Evolutionary conservation across 306 rosid species (phyloP), one percentile per base, ranked within the genome.

Genomic region (Corylus avellana): DNA sequence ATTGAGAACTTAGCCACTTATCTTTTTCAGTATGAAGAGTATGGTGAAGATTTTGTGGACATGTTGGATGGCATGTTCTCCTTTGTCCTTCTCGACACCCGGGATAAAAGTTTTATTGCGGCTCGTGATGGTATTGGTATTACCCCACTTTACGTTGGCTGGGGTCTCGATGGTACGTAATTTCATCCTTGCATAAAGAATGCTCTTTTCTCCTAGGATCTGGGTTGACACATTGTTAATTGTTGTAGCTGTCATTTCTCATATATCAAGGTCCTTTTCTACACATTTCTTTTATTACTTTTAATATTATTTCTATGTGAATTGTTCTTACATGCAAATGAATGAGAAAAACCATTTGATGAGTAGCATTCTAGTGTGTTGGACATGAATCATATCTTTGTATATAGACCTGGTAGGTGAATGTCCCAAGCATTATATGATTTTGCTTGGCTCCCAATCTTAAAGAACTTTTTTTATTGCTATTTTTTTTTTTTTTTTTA

Each of bases 1-100:
- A 56, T 44, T 42, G 70, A 20, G 14, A 69, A 80, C 22, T 74
- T 63, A 83, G 18, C 20, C 74, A n/a, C 20, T 70, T 69, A 74
- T 79, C 75, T 75, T 87, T 84, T 77, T 69, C 87, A 93, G 99
- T 95, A 95, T 73, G 99, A 93, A 86, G 99, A 96, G 79, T 55
- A 90, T 86, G 99, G 99, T 37, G 99, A 93, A 79, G 96, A 89
- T 13, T 96, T 96, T 87, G 88, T 91, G 74, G 85, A 90, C 83
- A 91, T 91, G 99, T 86, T 96, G 90, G 98, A 96, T 78, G 98
- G 96, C 75, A 93, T 96, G 98, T 96, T 91, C 80, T 87, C 98
- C 68, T 93, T 96, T 83, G 92, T 95, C 74, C 93, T 96, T 73
- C 97, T 96, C 69, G 97, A 96, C 87, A 96, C 97, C 20, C 85